These are phyloP conservation scores for Backusella psychrophila DNA, from an alignment of 192 early-diverging fungal species.

Conservation along the genomic window DNA sequence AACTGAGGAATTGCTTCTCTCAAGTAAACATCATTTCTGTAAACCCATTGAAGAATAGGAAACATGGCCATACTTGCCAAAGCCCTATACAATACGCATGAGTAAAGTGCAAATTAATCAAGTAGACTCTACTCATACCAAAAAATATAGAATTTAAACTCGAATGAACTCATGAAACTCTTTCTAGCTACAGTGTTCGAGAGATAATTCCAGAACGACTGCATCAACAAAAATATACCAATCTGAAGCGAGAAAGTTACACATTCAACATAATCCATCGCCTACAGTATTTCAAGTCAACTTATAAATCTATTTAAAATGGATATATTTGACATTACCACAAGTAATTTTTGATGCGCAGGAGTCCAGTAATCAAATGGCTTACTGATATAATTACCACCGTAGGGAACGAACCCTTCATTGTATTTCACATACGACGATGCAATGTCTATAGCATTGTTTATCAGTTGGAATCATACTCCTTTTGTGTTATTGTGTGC, in stretches of 20 bases:
- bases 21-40: conserved; percentile 10
- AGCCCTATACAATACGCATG: conserved; percentile 15
- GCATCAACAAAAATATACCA: conserved; percentile 30
- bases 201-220: conserved; percentile 40
- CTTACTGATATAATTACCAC: conserved; percentile 16
- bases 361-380: conserved; percentile 22
- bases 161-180: conserved; percentile 31
- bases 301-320: background rate
- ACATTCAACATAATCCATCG: conserved; percentile 27
- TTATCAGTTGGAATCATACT: background rate
- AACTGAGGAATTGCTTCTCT: conserved; percentile 29
- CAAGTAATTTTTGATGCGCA: conserved; percentile 13
- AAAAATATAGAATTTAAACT: conserved; percentile 31
- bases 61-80: conserved; percentile 20
- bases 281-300: background rate
- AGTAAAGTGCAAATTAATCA: conserved; percentile 3
- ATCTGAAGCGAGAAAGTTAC: conserved; percentile 27
- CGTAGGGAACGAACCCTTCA: conserved; percentile 19
- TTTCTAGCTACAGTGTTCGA: conserved; percentile 24
- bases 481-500: background rate
- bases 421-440: conserved; percentile 30
- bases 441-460: conserved; percentile 17
- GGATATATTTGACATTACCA: conserved; percentile 9
- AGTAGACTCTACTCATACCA: conserved; percentile 14
- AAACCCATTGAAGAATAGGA: conserved; percentile 26